phyloP scores from a whole-genome alignment of 768 basidiomycete genomes.

The Clitopilus hobsonii region DNA sequence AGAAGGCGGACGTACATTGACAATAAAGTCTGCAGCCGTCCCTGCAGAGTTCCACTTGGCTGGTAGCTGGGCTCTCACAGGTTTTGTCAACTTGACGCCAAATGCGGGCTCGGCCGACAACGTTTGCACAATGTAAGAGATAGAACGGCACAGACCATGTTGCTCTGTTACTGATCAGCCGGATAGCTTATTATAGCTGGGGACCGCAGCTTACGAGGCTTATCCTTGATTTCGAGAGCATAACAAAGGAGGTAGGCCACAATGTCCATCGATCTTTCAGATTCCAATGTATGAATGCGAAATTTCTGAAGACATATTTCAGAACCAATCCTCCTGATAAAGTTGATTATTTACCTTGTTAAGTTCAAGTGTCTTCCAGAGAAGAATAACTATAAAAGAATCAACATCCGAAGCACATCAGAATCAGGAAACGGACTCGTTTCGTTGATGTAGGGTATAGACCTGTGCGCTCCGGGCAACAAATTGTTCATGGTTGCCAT shows the following conservation, averaged over 20 bases:
- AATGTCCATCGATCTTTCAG: conserved; percentile 73
- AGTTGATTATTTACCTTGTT: conserved; percentile 63
- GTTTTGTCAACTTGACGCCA: conserved; percentile 60
- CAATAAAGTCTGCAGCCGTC: conserved; percentile 80
- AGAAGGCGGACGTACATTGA: conserved; percentile 53
- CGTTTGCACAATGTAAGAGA: conserved; percentile 90
- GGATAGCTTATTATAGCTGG: neutral
- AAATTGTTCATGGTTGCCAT: conserved; percentile 68
- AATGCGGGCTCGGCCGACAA: conserved; percentile 83
- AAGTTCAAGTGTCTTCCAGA: conserved; percentile 90
- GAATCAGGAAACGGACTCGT: conserved; percentile 47
- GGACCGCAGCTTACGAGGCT: conserved; percentile 60
- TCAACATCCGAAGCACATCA: neutral
- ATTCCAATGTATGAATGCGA: conserved; percentile 73
- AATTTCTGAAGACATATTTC: conserved; percentile 68
- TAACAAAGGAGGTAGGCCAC: conserved; percentile 77
- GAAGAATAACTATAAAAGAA: conserved; percentile 52
- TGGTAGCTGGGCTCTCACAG: conserved; percentile 63
- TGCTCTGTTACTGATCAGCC: conserved; percentile 52
- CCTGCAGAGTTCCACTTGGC: conserved; percentile 74
- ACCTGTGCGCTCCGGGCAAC: conserved; percentile 81
- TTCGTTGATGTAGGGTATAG: conserved; percentile 79
- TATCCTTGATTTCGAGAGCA: conserved; percentile 87
- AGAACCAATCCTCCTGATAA: conserved; percentile 4
- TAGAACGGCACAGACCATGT: conserved; percentile 83